Evolutionary conservation across 129 eudicot species (phyloP), one percentile per base, ranked within the genome.

Genomic region (Cynara cardunculus): DNA sequence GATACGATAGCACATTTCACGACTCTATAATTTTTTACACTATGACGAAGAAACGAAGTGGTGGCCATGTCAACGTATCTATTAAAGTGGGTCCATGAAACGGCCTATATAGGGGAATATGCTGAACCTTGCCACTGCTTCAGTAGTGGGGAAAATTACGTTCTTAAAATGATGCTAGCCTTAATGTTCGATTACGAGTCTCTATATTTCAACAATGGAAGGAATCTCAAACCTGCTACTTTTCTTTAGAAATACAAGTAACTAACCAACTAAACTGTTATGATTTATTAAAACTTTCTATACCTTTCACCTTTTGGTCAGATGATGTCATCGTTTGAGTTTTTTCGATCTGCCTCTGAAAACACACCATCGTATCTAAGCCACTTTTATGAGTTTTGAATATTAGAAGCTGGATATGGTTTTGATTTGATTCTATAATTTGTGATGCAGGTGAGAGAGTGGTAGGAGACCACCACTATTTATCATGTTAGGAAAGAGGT

Each of bases 401-500:
- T 19, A 34, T 76, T 11, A 0, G 7, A 76, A 30, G 24, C 26
- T 76, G 19, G 78, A 26, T 18, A 4, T 25, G 13, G 64, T 35
- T 39, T 46, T 65, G 27, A 66, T 77, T 9, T 12, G 18, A 18
- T 18, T 66, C 8, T 30, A 28, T 13, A 28, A 30, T 76, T 3
- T 37, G 9, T 16, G 26, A 71, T 79, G 83, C 77, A 79, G 71
- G 22, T 56, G 24, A 56, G 10, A 56, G 24, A 44, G 53, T 46
- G 75, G 28, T 78, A 68, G 21, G 31, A 37, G 66, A 44, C 49
- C 21, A 5, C 69, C 26, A 24, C 35, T 25, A 24, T 26, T 3
- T 44, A 66, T 69, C 65, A 12, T 41, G 13, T 11, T 11, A 41
- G 13, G 53, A 56, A 49, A 56, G 24, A 56, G 8, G 65, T 56